Evolutionary conservation across 495 filamentous ascomycete species (phyloP), one percentile per base, ranked within the genome.

Genomic region (Hypoxylon fragiforme): DNA sequence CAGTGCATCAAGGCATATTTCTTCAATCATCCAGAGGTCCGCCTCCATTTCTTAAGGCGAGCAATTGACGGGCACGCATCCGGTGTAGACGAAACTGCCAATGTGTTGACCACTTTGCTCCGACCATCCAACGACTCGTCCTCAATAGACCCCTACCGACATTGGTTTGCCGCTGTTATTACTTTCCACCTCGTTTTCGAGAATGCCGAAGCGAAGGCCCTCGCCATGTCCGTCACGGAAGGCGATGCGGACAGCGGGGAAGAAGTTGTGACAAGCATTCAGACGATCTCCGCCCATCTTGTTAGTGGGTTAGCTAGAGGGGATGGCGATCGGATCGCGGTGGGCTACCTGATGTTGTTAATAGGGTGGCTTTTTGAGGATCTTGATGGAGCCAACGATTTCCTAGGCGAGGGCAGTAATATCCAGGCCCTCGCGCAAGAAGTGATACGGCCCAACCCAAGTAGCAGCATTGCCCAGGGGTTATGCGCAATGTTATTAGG

Each of bases 1-100:
- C 84, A 92, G 63, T 95, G 92, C 56, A 84, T 97, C 41, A 88
- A 95, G 68, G 92, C 95, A 0, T 98, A 97, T 71, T 89, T 95
- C 59, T 84, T 77, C 61, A 82, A 85, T 38, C 90, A 96, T 65
- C 65, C 82, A 18, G 83, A 84, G 37, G 92, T 97, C 44, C 85
- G 87, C 20, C 70, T 83, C 35, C 91, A 96, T 71, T 96, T 97
- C 50, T 77, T 97, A 18, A 77, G 83, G 24, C 83, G 94, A 54
- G 94, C 95, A 1, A 96, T 98, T 52, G 87, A 91, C 42, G 90
- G 92, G 1, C 89, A 97, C 67, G 72, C 78, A 15, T 83, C 85
- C 44, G 89, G 89, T 19, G 82, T 86, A 24, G 85, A 94, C 69
- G 85, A 90, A 54, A 88, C 89, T 1, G 89, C 92, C n/a, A 98